Base-by-base conservation (phyloP, 2,329 filamentous ascomycete species). In the Aspergillus ruber region DNA sequence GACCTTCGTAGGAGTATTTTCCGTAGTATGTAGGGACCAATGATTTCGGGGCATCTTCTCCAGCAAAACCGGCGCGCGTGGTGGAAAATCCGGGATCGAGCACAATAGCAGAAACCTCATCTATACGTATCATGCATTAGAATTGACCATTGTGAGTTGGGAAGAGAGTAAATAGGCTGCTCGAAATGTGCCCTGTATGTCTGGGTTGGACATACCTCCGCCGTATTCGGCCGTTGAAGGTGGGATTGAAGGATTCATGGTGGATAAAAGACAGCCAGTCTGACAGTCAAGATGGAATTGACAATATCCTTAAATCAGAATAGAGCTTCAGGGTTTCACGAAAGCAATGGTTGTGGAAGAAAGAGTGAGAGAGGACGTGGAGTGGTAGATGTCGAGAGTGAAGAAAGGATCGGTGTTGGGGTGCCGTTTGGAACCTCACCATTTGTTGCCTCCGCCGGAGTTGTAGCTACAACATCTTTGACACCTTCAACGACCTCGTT, bases 81-180 rank as follows among this genome's bases (percentile, higher is more conserved):
- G 83, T 85, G 64, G 87, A 88, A 74, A 90, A 96, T 52, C 94
- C 93, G 3, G 93, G 88, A 66, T 98, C 93, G 64, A 98, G 88
- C 33, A 98, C 88, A 58, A 98, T 86, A 45, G 94, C 94, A 32
- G 90, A 94, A 56, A 98, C 90, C 75, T 98, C 93, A 76, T 98
- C 93, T 95, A 61, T 41, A 49, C 41, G 51, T 42, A 40, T 21
- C 39, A 42, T 1, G 18, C 7, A 18, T 27, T 17, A 42, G 40
- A 9, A 29, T 29, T 7, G 20, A 42, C 15, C 12, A 42, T 12
- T 17, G 3, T 10, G 17, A 23, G 4, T 8, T 17, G 12, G 6
- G 17, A n/a, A 10, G 33, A 35, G 13, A 35, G 33, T 18, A 18
- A 40, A 23, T 12, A 23, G 21, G 38, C 38, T 35, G 33, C 15